Base-by-base conservation (phyloP, 1,284 basidiomycete species). In the Entoloma clypeatum region DNA sequence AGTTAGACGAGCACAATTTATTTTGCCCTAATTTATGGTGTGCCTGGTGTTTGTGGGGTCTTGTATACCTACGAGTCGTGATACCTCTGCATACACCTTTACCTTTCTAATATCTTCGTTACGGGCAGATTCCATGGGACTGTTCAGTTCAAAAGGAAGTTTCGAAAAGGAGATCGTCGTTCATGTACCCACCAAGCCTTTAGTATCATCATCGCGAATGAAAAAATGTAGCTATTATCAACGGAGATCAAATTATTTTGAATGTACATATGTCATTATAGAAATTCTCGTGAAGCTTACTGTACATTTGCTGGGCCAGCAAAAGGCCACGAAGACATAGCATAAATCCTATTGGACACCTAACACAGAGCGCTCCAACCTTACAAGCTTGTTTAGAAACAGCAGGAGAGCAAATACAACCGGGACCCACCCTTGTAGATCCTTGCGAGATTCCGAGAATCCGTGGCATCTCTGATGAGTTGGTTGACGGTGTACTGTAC, bases 401-500 rank as follows among this genome's bases (percentile, higher is more conserved):
- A 29, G 6, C 11, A 18, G 22, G 4, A 17, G 39, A 17, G 40
- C 30, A 7, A 13, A 3, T 28, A 11, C 38, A 10, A 36, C 14
- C 17, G 24, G 18, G 3, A 61, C 74, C 47, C 54, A 86, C 89
- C 90, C 45, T 61, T 55, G 57, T 78, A 99, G 56, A 98, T 92
- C 18, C 72, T 75, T 2, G 81, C 84, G 23, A 98, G 65, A 60
- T 92, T 89, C 25, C 69, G 68, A 0, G 72, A 62, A 58, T 95
- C 88, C 27, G 81, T 89, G 26, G 95, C 95, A 58, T 93, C 83
- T 17, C 89, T 82, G 44, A 98, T 87, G 26, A 99, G 76, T 60
- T 93, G 86, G 64, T 96, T 97, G 47, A 99, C 92, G 3, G 86
- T 89, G 55, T 90, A 93, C 61, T 96, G 90, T 24, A 95, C 86